Conservation (phyloP, 768 basidiomycete species). For the Boletus subparvulus region DNA sequence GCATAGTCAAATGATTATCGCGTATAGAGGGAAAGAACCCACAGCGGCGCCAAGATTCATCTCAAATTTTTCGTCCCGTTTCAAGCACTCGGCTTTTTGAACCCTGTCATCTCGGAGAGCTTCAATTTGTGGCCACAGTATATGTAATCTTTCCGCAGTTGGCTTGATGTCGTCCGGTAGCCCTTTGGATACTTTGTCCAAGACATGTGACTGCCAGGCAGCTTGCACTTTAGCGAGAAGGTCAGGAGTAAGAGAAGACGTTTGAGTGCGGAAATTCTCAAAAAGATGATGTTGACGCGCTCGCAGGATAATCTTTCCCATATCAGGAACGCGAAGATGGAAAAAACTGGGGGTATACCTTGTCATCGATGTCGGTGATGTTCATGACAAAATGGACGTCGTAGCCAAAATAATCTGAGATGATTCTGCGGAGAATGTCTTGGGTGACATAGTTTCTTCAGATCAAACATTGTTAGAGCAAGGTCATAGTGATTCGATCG, state of each 20-base stretch:
- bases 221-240: constrained; percentile 56
- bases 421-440: constrained; percentile 53
- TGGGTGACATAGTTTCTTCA: constrained; percentile 74
- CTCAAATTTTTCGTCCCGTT: constrained; percentile 87
- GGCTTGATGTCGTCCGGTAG: constrained; percentile 52
- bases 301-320: constrained; percentile 83
- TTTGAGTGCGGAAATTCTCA: constrained; percentile 57
- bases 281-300: constrained; percentile 80
- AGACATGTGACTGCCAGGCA: constrained; percentile 68
- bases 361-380: constrained; percentile 98
- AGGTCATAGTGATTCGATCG: background rate
- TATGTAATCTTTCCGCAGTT: constrained; percentile 48
- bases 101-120: constrained; percentile 49
- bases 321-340: constrained; percentile 4
- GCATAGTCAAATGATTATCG: constrained; percentile 15
- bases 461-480: constrained; percentile 1
- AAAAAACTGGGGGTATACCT: constrained; percentile 51
- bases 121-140: constrained; percentile 54
- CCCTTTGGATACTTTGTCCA: constrained; percentile 61
- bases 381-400: constrained; percentile 99
- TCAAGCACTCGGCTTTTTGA: constrained; percentile 72
- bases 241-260: constrained; percentile 50
- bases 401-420: constrained; percentile 95
- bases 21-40: constrained; percentile 29
- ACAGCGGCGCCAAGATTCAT: constrained; percentile 85